Conservation (phyloP, 306 rosid genomes). For the Urtica urens region DNA sequence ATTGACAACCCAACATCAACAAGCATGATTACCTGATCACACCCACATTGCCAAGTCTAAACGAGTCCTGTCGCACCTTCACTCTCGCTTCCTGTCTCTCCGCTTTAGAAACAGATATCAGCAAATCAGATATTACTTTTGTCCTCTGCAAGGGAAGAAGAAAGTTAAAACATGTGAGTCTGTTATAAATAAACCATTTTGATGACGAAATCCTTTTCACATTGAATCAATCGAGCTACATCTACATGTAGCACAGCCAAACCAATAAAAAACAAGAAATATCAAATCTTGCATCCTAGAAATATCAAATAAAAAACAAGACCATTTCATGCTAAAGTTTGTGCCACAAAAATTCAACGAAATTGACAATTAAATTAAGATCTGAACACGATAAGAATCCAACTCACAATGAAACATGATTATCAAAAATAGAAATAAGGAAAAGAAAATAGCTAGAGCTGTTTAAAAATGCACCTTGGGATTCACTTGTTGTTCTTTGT, state of each 20-base stretch:
- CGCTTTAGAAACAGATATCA: constrained; percentile 91
- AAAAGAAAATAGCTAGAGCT: constrained; percentile 4
- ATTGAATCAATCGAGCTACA: too few relatives aligned
- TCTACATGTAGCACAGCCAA: neutral
- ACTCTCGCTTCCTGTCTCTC: constrained; percentile 97
- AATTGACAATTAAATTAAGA: too few relatives aligned
- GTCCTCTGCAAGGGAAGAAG: constrained; percentile 62
- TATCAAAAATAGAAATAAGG: constrained; percentile 11
- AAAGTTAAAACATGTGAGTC: constrained; percentile 6
- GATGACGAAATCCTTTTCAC: neutral
- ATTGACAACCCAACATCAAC: neutral
- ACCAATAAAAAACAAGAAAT: too few relatives aligned
- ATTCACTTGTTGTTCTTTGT: constrained; percentile 75
- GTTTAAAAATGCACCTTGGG: constrained; percentile 56
- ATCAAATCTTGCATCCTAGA: too few relatives aligned
- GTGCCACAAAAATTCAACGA: too few relatives aligned
- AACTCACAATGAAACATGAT: too few relatives aligned
- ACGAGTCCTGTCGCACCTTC: constrained; percentile 92
- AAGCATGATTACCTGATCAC: constrained; percentile 52
- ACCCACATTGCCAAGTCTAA: constrained; percentile 98
- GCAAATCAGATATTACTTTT: constrained; percentile 78
- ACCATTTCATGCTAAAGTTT: too few relatives aligned
- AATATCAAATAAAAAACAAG: too few relatives aligned
- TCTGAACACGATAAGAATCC: too few relatives aligned
- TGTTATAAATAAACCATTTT: neutral